phyloP scores from a whole-genome alignment of 371 early-diverging fungal species.

The Apophysomyces variabilis region DNA sequence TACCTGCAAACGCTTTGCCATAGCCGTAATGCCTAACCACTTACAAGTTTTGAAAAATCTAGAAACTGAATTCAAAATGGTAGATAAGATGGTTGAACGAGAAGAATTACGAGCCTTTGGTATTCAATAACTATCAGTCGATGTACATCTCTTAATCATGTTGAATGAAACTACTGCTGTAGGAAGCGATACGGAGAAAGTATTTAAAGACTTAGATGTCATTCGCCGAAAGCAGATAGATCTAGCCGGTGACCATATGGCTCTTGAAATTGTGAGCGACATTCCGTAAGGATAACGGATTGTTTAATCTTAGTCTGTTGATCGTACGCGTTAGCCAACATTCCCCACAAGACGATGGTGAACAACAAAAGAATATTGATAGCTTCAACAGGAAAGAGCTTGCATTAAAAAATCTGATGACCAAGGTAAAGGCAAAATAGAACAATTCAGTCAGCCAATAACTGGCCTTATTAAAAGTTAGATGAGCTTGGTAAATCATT shows the following conservation, averaged over 20 bases:
- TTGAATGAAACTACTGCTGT: neutral
- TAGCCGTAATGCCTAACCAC: neutral
- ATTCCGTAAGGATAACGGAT: constrained; percentile 19
- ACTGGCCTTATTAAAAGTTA: neutral
- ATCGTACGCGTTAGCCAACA: neutral
- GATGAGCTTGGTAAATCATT: neutral
- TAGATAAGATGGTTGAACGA: neutral
- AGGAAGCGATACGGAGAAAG: constrained; percentile 34
- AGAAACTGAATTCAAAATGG: neutral
- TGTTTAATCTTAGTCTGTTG: neutral
- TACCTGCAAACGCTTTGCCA: neutral
- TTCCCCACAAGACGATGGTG: neutral
- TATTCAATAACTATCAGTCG: neutral
- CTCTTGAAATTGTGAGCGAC: constrained; percentile 33
- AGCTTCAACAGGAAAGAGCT: constrained; percentile 70
- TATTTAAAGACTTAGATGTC: constrained; percentile 37
- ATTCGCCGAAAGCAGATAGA: constrained; percentile 37
- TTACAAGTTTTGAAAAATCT: neutral
- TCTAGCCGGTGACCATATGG: constrained; percentile 36
- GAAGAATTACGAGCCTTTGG: constrained; percentile 5
- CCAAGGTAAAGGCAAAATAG: neutral
- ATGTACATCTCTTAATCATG: neutral
- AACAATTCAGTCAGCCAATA: constrained; percentile 27
- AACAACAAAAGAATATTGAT: neutral
- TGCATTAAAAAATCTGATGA: constrained; percentile 52